These are phyloP conservation scores for Margaritispora aquatica DNA, from an alignment of 495 filamentous ascomycete genomes.

Conservation along the genomic window DNA sequence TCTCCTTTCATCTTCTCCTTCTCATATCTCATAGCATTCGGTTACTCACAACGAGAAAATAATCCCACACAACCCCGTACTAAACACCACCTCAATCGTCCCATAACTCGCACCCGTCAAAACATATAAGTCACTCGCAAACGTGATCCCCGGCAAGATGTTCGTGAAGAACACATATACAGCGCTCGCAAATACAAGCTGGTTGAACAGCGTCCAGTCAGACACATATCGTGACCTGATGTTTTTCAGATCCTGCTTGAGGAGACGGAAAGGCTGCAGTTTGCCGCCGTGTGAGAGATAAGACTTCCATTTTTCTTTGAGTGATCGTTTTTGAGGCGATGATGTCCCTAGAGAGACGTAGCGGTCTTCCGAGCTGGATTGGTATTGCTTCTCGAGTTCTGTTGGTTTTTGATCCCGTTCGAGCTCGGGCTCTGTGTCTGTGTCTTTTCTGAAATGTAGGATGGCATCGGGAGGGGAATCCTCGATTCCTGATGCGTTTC, in stretches of 20 bases:
- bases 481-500: background rate
- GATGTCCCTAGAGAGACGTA: background rate
- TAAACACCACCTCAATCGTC: slow-evolving; percentile 66
- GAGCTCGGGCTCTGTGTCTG: too few species aligned
- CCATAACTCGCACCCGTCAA: slow-evolving; percentile 63
- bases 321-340: background rate
- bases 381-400: background rate
- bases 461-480: background rate
- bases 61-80: slow-evolving; percentile 60
- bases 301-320: background rate
- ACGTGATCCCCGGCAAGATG: slow-evolving; percentile 66
- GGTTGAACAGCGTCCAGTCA: slow-evolving; percentile 66
- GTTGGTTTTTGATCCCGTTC: background rate
- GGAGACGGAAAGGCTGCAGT: slow-evolving; percentile 54
- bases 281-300: slow-evolving; percentile 19
- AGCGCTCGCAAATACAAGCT: slow-evolving; percentile 62
- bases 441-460: background rate
- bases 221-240: slow-evolving; percentile 50
- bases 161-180: slow-evolving; percentile 76
- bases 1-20: too few species aligned
- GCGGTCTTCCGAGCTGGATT: background rate
- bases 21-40: background rate
- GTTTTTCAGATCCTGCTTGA: slow-evolving; percentile 53
- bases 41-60: slow-evolving; percentile 56
- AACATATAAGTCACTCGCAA: slow-evolving; percentile 63